These are phyloP conservation scores for Croton laevigatus DNA, from an alignment of 441 rosid species.

Conservation along the genomic window DNA sequence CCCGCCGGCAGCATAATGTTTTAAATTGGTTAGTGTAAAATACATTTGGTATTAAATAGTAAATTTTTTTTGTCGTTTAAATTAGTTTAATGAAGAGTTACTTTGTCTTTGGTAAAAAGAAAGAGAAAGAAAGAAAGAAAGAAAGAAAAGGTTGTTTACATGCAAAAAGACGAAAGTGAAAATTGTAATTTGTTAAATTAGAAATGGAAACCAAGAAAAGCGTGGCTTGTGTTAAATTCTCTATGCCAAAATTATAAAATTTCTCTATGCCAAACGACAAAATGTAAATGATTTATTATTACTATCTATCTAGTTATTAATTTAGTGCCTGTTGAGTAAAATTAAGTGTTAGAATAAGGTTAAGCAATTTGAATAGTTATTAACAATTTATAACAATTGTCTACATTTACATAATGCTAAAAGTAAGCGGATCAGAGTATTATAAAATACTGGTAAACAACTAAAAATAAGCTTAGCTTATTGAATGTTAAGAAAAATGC, in stretches of 20 bases:
- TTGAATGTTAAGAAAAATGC: no score
- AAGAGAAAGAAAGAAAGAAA: neutral
- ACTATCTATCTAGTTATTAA: neutral
- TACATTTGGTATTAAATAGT: neutral
- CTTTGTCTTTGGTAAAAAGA: slow-evolving; percentile 18
- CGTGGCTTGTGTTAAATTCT: slow-evolving; percentile 33
- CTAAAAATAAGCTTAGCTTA: no score
- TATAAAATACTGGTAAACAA: no score
- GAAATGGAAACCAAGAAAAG: slow-evolving; percentile 31
- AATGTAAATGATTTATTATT: neutral
- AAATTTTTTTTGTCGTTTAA: neutral
- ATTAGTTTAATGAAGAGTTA: slow-evolving; percentile 9
- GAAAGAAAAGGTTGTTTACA: slow-evolving; percentile 4
- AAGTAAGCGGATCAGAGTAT: no score
- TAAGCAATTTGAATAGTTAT: no score
- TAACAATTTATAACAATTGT: no score
- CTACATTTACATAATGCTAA: no score
- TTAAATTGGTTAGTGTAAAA: slow-evolving; percentile 9
- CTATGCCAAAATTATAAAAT: slow-evolving; percentile 15
- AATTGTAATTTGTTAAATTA: slow-evolving; percentile 17
- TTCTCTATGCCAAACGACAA: slow-evolving; percentile 24
- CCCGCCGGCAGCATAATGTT: slow-evolving; percentile 20
- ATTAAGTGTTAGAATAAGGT: no score
- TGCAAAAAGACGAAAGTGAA: slow-evolving; percentile 25
- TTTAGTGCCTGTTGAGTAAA: no score